Conservation (phyloP, 2,329 filamentous ascomycete species). For the Talaromyces sp. region DNA sequence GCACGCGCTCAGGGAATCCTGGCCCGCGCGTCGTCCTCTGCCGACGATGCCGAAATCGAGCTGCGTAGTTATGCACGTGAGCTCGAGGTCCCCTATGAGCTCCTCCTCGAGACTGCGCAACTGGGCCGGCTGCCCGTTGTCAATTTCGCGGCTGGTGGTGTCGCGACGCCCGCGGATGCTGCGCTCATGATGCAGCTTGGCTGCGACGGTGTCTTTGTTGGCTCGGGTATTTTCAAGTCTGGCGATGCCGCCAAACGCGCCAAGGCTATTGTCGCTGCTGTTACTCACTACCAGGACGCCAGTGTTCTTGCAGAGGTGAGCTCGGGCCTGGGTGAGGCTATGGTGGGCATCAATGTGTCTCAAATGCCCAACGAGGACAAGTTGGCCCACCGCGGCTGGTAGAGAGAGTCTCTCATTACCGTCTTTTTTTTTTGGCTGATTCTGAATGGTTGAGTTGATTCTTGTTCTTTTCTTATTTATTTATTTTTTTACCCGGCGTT, state of each 20-base stretch:
- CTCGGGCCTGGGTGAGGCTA: slow-evolving; percentile 88
- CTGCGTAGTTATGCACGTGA: slow-evolving; percentile 76
- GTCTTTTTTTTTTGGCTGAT: not conserved
- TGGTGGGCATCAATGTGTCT: slow-evolving; percentile 89
- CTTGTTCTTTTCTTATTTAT: not conserved
- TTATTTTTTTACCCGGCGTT: not conserved
- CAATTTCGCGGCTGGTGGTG: slow-evolving; percentile 96
- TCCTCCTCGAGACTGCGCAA: slow-evolving; percentile 83
- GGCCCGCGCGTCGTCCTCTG: slow-evolving; percentile 19
- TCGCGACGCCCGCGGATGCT: slow-evolving; percentile 97
- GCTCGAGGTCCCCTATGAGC: slow-evolving; percentile 69
- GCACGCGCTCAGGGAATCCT: slow-evolving; percentile 60
- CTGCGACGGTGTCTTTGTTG: slow-evolving; percentile 96
- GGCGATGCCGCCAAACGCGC: slow-evolving; percentile 86
- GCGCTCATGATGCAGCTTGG: slow-evolving; percentile 99
- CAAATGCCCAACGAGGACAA: slow-evolving; percentile 74
- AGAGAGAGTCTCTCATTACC: slow-evolving; percentile 22
- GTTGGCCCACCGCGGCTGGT: slow-evolving; percentile 84
- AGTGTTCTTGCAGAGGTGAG: slow-evolving; percentile 83
- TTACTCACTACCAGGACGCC: slow-evolving; percentile 82
- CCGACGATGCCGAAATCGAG: slow-evolving; percentile 58
- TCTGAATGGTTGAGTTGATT: not conserved
- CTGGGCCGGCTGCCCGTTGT: slow-evolving; percentile 87
- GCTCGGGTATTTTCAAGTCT: slow-evolving; percentile 95
- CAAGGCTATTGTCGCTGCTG: slow-evolving; percentile 89